These are phyloP conservation scores for Colletotrichum sojae DNA, from an alignment of 2,329 filamentous ascomycete species.

Conservation along the genomic window DNA sequence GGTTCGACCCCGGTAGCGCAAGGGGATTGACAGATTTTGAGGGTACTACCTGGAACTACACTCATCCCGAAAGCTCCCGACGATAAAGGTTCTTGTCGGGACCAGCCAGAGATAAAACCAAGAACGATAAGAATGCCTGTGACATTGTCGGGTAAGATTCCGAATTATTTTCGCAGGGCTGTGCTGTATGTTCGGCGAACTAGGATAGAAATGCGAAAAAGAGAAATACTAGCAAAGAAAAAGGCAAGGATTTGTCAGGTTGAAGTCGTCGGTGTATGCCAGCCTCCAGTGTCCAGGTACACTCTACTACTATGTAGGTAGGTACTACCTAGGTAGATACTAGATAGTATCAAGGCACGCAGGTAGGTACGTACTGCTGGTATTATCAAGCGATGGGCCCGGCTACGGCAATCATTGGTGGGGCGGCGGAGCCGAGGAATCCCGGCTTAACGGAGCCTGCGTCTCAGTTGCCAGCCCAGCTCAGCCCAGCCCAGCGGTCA, in stretches of 20 bases:
- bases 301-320: too few relatives aligned
- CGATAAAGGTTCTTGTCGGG: constrained; percentile 25
- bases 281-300: too few relatives aligned
- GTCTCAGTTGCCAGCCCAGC: not conserved
- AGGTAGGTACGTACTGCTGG: constrained; percentile 1
- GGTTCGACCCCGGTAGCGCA: constrained; percentile 21
- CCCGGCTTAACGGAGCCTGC: constrained; percentile 26
- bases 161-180: constrained; percentile 29
- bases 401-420: constrained; percentile 31
- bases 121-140: constrained; percentile 23
- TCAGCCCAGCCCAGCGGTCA: too few relatives aligned
- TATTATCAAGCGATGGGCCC: constrained; percentile 8
- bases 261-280: too few relatives aligned
- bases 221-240: too few relatives aligned
- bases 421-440: constrained; percentile 30
- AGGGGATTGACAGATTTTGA: constrained; percentile 28
- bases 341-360: too few relatives aligned
- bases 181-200: too few relatives aligned
- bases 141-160: constrained; percentile 12
- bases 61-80: constrained; percentile 26
- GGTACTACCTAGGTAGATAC: too few relatives aligned
- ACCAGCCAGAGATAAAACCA: not conserved
- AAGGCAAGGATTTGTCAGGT: too few relatives aligned
- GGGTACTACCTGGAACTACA: constrained; percentile 2
- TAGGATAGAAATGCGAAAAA: too few relatives aligned